These are phyloP conservation scores for Ambrosiella beaveri DNA, from an alignment of 2,329 filamentous ascomycete species.

Conservation along the genomic window DNA sequence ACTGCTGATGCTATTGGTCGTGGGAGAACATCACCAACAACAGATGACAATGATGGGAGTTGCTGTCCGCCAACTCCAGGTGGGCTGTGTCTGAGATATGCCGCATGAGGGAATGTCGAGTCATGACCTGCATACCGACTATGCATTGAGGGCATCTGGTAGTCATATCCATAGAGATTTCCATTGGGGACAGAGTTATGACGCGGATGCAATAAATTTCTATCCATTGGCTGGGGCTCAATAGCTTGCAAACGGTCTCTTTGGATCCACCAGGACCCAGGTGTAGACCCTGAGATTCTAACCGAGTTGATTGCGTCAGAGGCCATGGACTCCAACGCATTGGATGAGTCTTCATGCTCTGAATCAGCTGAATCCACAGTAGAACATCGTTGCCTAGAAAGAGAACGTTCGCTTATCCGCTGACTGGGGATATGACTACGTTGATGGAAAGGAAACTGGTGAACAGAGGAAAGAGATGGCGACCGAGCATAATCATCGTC, in stretches of 20 bases:
- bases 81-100: background rate
- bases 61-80: background rate
- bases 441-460: conserved; percentile 1
- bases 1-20: background rate
- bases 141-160: background rate
- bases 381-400: background rate
- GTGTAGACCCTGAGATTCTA: background rate
- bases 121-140: background rate
- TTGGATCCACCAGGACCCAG: background rate
- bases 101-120: background rate
- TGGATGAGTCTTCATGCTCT: background rate
- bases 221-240: background rate
- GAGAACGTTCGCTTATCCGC: background rate
- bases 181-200: background rate
- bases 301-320: background rate
- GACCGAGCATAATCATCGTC: conserved; percentile 3
- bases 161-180: background rate
- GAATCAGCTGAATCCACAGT: conserved; percentile 1
- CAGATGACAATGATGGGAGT: background rate
- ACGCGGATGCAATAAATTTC: background rate
- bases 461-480: conserved; percentile 1
- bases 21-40: conserved; percentile 1
- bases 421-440: background rate
- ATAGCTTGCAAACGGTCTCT: background rate
- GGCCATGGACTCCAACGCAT: background rate